phyloP scores from a whole-genome alignment of 768 basidiomycete genomes.

The Lyophyllum shimeji region DNA sequence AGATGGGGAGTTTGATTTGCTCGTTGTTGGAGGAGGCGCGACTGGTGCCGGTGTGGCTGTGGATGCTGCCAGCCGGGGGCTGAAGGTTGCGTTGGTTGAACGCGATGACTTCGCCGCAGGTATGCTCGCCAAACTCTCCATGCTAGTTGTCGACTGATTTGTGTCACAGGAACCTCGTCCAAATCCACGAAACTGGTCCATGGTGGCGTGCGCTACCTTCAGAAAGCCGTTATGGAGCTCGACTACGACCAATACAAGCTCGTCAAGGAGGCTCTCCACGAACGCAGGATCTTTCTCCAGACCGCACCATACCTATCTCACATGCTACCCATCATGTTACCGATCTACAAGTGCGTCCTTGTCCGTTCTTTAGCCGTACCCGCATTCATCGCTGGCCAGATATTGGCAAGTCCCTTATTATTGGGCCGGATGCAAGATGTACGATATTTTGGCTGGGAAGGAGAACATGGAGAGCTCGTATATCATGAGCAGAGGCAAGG shows the following conservation, averaged over 20 bases:
- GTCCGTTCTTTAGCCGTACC: neutral
- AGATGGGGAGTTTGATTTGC: conserved; percentile 70
- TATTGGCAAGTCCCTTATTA: conserved; percentile 99
- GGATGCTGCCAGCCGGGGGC: conserved; percentile 88
- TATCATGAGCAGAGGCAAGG: conserved; percentile 92
- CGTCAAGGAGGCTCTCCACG: conserved; percentile 89
- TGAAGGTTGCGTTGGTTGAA: conserved; percentile 93
- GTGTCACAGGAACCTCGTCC: conserved; percentile 77
- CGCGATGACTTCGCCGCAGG: conserved; percentile 90
- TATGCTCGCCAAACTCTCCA: conserved; percentile 28
- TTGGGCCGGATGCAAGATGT: conserved; percentile 92
- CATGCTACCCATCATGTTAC: conserved; percentile 97
- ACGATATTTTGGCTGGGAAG: conserved; percentile 91
- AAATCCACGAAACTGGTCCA: conserved; percentile 99
- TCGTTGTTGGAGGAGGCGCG: conserved; percentile 92
- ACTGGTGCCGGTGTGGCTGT: conserved; percentile 97
- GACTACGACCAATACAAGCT: conserved; percentile 98
- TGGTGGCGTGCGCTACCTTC: conserved; percentile 95
- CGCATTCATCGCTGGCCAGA: conserved; percentile 30
- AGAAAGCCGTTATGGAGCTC: conserved; percentile 93
- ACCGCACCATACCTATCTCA: conserved; percentile 91
- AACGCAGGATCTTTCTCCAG: conserved; percentile 90
- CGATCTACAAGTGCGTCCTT: conserved; percentile 76
- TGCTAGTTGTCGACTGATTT: neutral
- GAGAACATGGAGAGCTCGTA: conserved; percentile 97